These are phyloP conservation scores for Elaeis guineensis DNA, from an alignment of 176 grass and related monocot genomes.

Conservation along the genomic window DNA sequence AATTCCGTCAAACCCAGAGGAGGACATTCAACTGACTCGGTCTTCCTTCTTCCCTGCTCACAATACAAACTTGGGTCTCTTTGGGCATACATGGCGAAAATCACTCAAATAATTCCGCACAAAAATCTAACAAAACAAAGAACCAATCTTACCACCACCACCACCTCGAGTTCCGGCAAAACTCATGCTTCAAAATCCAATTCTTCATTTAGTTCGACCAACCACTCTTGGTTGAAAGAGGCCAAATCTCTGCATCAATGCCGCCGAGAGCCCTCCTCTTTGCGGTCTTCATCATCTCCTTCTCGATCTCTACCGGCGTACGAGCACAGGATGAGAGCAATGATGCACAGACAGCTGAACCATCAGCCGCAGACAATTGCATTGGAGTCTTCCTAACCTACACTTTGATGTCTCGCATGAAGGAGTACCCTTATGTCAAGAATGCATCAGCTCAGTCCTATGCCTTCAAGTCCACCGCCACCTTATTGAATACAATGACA, in stretches of 20 bases:
- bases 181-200: not conserved
- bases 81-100: not conserved
- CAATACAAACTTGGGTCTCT: too few relatives aligned
- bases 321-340: conserved; percentile 45
- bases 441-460: conserved; percentile 89
- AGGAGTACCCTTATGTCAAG: conserved; percentile 79
- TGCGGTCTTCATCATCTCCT: conserved; percentile 8
- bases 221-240: conserved; percentile 3
- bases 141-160: conserved; percentile 43
- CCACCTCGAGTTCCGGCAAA: conserved; percentile 19
- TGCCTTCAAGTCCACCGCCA: conserved; percentile 60
- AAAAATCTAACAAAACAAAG: conserved; percentile 3
- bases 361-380: conserved; percentile 47
- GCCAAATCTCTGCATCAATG: conserved; percentile 8
- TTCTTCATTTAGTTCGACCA: not conserved
- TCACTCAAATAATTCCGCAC: not conserved
- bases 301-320: conserved; percentile 1
- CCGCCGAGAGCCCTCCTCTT: conserved; percentile 15
- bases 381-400: conserved; percentile 83
- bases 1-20: not conserved
- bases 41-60: not conserved
- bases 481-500: conserved; percentile 67
- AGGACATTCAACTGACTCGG: not conserved
- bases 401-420: conserved; percentile 66
- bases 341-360: not conserved